Percentiles rank a stretch among this genome's conserved stretches.
Evolutionary conservation across 2,329 filamentous ascomycete species (phyloP).

Genomic region (Fusarium nurragi): DNA sequence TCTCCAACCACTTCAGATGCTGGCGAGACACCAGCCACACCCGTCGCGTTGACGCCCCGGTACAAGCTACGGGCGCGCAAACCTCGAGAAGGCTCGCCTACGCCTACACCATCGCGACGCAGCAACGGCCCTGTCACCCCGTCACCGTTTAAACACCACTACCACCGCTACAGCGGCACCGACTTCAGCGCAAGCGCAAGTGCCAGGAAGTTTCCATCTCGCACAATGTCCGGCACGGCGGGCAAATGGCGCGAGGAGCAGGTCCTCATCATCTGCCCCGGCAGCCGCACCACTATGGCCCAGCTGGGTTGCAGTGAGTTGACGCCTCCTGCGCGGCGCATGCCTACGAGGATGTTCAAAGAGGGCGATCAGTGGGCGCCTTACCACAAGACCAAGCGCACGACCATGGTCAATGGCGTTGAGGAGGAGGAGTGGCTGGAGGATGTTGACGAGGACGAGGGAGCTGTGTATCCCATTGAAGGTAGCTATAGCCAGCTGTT

Average conservation of each 20-base stretch:
- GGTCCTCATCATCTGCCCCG: conserved; percentile 78
- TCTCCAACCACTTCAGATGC: conserved; percentile 8
- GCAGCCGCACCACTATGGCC: conserved; percentile 88
- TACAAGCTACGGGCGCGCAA: conserved; percentile 42
- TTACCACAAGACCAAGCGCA: conserved; percentile 77
- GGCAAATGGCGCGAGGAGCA: conserved; percentile 72
- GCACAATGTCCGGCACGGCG: conserved; percentile 63
- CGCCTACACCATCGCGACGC: conserved; percentile 35
- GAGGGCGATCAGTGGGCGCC: conserved; percentile 82
- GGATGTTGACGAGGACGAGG: conserved; percentile 86
- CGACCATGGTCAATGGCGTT: conserved; percentile 59
- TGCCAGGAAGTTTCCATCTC: conserved; percentile 9
- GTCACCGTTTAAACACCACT: conserved; percentile 6
- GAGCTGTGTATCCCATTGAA: conserved; percentile 86
- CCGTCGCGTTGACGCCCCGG: conserved; percentile 29
- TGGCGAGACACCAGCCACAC: conserved; percentile 28
- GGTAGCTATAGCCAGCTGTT: conserved; percentile 51
- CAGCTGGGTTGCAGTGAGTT: conserved; percentile 92
- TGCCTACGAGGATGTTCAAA: conserved; percentile 94
- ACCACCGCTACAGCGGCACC: neutral
- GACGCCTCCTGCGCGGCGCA: conserved; percentile 85
- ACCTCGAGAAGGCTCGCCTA: conserved; percentile 33
- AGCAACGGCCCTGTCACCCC: conserved; percentile 26
- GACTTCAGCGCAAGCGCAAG: conserved; percentile 3
- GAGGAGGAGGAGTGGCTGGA: conserved; percentile 82